Conservation (phyloP, 2,329 filamentous ascomycete species). For the Coleophoma crateriformis region DNA sequence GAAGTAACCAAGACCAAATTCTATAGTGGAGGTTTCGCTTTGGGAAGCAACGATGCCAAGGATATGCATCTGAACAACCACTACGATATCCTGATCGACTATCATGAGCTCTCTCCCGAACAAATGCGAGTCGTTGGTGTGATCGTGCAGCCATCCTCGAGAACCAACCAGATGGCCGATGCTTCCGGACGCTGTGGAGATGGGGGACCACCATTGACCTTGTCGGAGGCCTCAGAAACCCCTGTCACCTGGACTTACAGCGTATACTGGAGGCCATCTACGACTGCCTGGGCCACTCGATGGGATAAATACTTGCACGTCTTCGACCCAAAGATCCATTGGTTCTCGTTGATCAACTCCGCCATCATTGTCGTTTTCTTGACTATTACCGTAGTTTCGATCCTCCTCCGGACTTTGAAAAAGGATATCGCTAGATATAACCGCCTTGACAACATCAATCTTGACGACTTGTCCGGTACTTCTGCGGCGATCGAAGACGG, state of each 20-base stretch:
- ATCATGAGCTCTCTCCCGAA: constrained; percentile 69
- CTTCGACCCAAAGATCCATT: constrained; percentile 96
- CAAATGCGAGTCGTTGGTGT: constrained; percentile 89
- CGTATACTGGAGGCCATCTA: constrained; percentile 79
- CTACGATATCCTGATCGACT: constrained; percentile 90
- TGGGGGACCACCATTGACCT: constrained; percentile 49
- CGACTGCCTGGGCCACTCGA: constrained; percentile 88
- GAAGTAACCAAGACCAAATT: constrained; percentile 71
- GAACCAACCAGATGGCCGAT: constrained; percentile 47
- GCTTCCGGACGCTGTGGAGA: constrained; percentile 49
- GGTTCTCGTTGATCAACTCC: constrained; percentile 97
- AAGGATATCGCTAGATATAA: constrained; percentile 98
- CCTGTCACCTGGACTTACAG: constrained; percentile 85
- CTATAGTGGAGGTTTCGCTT: constrained; percentile 85
- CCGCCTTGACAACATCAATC: constrained; percentile 80
- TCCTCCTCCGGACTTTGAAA: constrained; percentile 78
- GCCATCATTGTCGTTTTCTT: constrained; percentile 92
- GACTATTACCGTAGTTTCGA: constrained; percentile 86
- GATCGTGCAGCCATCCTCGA: constrained; percentile 76
- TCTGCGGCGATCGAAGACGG: constrained; percentile 78
- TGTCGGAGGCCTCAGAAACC: constrained; percentile 59
- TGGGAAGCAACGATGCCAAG: constrained; percentile 57
- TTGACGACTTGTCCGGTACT: constrained; percentile 82
- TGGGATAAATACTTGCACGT: constrained; percentile 99
- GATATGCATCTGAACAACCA: constrained; percentile 79